Base-by-base conservation (phyloP, 192 early-diverging fungal species). In the Jimgerdemannia lactiflua region DNA sequence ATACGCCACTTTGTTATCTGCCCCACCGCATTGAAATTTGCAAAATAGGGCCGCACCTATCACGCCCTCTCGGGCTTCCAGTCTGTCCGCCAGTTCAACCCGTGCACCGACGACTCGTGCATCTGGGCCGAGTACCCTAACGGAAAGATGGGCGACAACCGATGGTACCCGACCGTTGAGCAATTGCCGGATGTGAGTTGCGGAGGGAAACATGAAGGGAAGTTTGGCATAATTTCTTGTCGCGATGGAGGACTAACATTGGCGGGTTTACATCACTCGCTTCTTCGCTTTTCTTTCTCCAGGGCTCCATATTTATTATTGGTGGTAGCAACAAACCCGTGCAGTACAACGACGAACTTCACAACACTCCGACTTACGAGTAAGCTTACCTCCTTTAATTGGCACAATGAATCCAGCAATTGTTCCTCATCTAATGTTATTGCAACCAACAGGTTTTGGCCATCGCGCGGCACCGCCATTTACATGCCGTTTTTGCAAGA, bases 221-320 rank as follows among this genome's bases (percentile, higher is more conserved):
- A 29, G 29, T 29, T 29, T 29, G 29, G 29, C 29, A 29, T 29
- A 1, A 29, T 29, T 29, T 29, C 29, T 29, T 1, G 29, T 29
- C 29, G 29, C 29, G 29, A 29, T 29, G 29, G 29, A 29, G 29
- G 29, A 29, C 29, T 29, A 29, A 29, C 29, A 29, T 29, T 29
- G 29, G 29, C 29, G 29, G 29, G 29, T 29, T 29, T 29, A 29
- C 29, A 29, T 29, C 29, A 1, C 29, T 29, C 29, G 29, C 29
- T 29, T 75, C 29, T 29, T 75, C 3, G 75, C 71, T 63, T n/a
- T 18, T 4, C 20, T 40, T 86, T 64, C 78, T 78, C 11, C 78
- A 85, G 66, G 90, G 90, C 19, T 75, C 84, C 20, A 67, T 88
- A 11, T 82, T 89, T 69, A 83, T 88, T 69, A 68, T 91, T 29